Conservation (phyloP, 805 yeast species). For the Cyberlindnera saturnus region DNA sequence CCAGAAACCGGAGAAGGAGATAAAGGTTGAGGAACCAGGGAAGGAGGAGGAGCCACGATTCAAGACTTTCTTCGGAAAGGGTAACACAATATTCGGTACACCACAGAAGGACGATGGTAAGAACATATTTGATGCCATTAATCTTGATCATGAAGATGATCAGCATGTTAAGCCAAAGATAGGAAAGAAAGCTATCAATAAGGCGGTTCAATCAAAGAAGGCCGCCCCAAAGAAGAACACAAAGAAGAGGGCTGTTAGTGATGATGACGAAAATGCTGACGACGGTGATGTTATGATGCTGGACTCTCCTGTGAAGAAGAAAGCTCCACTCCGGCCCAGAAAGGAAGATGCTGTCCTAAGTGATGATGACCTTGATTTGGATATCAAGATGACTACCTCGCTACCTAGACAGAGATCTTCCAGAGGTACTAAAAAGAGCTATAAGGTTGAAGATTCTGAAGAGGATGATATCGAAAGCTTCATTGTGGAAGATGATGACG, state of each 20-base stretch:
- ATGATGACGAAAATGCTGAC: conserved; percentile 14
- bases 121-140: not conserved
- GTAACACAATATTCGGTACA: conserved; percentile 8
- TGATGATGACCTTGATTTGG: conserved; percentile 13
- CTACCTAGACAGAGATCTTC: conserved; percentile 15
- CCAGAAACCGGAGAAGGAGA: conserved; percentile 10
- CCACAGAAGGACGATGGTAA: conserved; percentile 1
- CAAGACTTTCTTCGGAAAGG: conserved; percentile 31
- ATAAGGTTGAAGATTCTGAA: conserved; percentile 6
- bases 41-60: conserved; percentile 22
- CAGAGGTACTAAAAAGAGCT: conserved; percentile 14
- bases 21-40: conserved; percentile 4
- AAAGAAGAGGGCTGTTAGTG: conserved; percentile 7
- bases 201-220: conserved; percentile 5
- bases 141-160: conserved; percentile 5
- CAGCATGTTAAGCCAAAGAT: not conserved
- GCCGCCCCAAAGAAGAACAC: conserved; percentile 5
- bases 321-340: conserved; percentile 1
- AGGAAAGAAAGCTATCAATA: conserved; percentile 11
- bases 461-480: conserved; percentile 4
- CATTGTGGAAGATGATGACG: conserved; percentile 8
- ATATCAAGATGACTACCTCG: conserved; percentile 5
- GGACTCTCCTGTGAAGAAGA: conserved; percentile 6
- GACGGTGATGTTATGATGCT: conserved; percentile 5
- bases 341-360: conserved; percentile 2